phyloP scores from a whole-genome alignment of 352 stramenopile species.

The Phytophthora colocasiae region DNA sequence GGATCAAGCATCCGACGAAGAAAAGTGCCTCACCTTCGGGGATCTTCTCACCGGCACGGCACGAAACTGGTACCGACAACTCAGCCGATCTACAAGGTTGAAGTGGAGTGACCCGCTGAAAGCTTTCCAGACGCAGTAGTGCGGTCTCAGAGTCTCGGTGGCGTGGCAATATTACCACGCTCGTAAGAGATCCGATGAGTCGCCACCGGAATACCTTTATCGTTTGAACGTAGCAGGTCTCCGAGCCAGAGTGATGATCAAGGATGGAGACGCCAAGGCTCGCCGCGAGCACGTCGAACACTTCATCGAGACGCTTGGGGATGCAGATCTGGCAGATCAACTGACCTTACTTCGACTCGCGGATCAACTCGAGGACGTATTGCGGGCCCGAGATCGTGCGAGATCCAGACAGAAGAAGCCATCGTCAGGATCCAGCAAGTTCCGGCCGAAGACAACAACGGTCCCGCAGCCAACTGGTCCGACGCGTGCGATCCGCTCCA shows the following conservation, averaged over 20 bases:
- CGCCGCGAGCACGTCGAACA: background rate
- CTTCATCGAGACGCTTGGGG: conserved; percentile 21
- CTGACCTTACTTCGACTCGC: background rate
- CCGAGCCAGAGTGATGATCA: conserved; percentile 7
- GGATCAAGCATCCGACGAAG: too few species aligned
- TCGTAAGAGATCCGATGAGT: background rate
- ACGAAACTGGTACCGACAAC: conserved; percentile 7
- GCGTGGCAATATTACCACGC: conserved; percentile 15
- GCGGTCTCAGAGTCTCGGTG: background rate
- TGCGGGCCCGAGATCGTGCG: background rate
- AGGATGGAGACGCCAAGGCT: background rate
- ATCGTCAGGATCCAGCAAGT: too few species aligned
- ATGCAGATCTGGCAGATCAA: conserved; percentile 10
- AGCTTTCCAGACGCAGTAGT: conserved; percentile 9
- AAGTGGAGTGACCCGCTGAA: background rate
- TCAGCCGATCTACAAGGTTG: background rate
- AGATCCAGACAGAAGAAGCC: background rate
- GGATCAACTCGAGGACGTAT: background rate
- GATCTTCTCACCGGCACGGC: background rate
- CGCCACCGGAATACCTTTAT: conserved; percentile 7
- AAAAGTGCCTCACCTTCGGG: too few species aligned
- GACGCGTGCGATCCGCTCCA: too few species aligned
- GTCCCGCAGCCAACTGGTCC: too few species aligned
- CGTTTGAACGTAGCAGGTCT: conserved; percentile 4
- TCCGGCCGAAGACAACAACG: too few species aligned